A percentile compares a stretch with the other conserved stretches of the same genome.
These are phyloP conservation scores for Blumeriella jaapii DNA, from an alignment of 2,329 filamentous ascomycete genomes.

Conservation along the genomic window DNA sequence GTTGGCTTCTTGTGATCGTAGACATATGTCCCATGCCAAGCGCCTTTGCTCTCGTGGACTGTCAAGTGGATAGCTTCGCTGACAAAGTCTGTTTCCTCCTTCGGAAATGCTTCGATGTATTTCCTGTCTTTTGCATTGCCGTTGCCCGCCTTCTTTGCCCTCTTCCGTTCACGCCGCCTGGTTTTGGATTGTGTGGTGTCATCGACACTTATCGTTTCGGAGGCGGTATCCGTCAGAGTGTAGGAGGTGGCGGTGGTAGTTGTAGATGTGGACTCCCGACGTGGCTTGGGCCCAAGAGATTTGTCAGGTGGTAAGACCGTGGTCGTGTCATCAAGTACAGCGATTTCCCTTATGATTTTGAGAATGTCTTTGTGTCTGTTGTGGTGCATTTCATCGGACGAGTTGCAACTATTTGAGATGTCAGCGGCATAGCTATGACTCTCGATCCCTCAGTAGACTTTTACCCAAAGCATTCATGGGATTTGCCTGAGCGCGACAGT, in stretches of 20 bases:
- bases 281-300: not conserved
- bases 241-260: conserved; percentile 4
- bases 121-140: conserved; percentile 7
- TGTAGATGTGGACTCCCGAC: conserved; percentile 6
- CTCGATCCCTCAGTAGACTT: too few species aligned
- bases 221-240: conserved; percentile 14
- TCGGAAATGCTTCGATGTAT: conserved; percentile 16
- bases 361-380: conserved; percentile 25
- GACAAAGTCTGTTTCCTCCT: conserved; percentile 21
- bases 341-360: conserved; percentile 19
- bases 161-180: conserved; percentile 20
- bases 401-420: conserved; percentile 20
- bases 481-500: conserved; percentile 17
- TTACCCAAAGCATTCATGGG: conserved; percentile 25
- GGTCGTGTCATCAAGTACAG: conserved; percentile 12
- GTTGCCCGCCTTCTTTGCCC: conserved; percentile 17
- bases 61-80: conserved; percentile 23
- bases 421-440: conserved; percentile 10
- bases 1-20: conserved; percentile 10
- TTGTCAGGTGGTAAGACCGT: conserved; percentile 6
- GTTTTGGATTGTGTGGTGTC: conserved; percentile 8
- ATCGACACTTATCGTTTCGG: conserved; percentile 11
- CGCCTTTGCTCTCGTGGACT: conserved; percentile 22
- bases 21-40: conserved; percentile 20
- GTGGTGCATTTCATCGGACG: conserved; percentile 26